phyloP scores from a whole-genome alignment of 805 yeast species.

The Saturnispora quitensis region DNA sequence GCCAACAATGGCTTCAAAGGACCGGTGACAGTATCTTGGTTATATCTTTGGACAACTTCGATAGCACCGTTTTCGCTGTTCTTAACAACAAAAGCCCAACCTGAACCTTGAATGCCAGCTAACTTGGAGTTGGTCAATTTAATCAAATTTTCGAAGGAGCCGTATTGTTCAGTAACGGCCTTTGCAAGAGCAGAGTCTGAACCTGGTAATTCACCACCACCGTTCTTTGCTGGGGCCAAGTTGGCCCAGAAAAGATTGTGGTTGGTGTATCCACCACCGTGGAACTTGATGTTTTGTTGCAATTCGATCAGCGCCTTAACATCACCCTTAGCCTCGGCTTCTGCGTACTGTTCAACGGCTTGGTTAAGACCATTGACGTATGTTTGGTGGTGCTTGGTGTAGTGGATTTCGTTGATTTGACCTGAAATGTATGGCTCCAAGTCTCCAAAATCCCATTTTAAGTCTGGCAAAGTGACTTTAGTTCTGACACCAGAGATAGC shows the following conservation, averaged over 20 bases:
- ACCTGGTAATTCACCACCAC: constrained; percentile 66
- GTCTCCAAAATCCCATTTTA: constrained; percentile 77
- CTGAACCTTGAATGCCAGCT: constrained; percentile 90
- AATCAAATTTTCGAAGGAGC: constrained; percentile 62
- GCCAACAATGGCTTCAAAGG: constrained; percentile 69
- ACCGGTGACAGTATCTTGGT: constrained; percentile 81
- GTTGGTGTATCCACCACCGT: constrained; percentile 87
- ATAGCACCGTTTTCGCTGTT: constrained; percentile 65
- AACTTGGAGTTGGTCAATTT: constrained; percentile 54
- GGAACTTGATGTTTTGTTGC: constrained; percentile 75
- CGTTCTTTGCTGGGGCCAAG: constrained; percentile 63
- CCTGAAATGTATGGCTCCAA: constrained; percentile 83
- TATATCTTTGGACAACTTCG: constrained; percentile 72
- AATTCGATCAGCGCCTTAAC: constrained; percentile 50
- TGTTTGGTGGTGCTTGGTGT: constrained; percentile 87
- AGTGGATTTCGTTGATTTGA: constrained; percentile 77
- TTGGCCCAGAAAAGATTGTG: constrained; percentile 84
- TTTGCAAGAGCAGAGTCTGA: constrained; percentile 48
- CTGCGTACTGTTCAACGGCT: constrained; percentile 63
- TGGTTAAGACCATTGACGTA: constrained; percentile 80
- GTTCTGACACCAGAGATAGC: constrained; percentile 35
- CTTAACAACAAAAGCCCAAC: constrained; percentile 90
- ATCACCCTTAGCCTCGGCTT: constrained; percentile 52
- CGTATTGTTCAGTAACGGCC: constrained; percentile 56
- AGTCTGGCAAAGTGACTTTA: constrained; percentile 68